Evolutionary conservation across 2,329 filamentous ascomycete species (phyloP), one percentile per base, ranked within the genome.

Genomic region (Anthostomella pinea): DNA sequence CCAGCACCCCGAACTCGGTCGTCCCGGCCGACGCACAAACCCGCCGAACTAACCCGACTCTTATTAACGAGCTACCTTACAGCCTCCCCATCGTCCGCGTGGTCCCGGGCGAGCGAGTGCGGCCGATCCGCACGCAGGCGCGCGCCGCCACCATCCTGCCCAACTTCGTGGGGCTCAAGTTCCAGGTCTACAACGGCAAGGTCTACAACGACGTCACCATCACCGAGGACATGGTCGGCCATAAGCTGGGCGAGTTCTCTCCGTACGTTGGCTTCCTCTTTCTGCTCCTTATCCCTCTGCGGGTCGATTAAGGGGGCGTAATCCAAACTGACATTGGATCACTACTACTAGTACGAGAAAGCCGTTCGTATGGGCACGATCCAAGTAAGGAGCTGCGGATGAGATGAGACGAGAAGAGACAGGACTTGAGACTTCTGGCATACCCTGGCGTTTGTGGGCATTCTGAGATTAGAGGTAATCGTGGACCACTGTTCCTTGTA

Each of bases 181-280:
- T 96, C 64, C 84, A 90, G 65, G 79, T 96, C 41, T 85, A 96
- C 69, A 95, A 95, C 62, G 90, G 90, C 56, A 95, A 93, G 70
- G 77, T 76, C 20, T 95, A 95, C 65, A 69, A 83, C 53, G 86
- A 93, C 51, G 75, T 95, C 36, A 75, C 73, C 49, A 85, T 96
- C 46, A 95, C 89, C 11, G 90, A 95, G 62, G 87, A 95, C 57
- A 96, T 96, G 90, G 90, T 96, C 32, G 90, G 90, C 35, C 85
- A 93, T 66, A 96, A 95, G 68, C 73, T 96, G 51, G 90, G 90
- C 54, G 90, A 96, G 67, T 96, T 95, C 63, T 82, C 88, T 45
- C 72, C 79, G 89, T 95, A 77, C 57, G 87, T 79, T 32, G n/a
- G n/a, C 23, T 15, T 8, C 17, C 13, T n/a, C 28, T n/a, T n/a